Evolutionary conservation across 179 eudicot species (phyloP), one percentile per base, ranked within the genome.

Genomic region (Beta corolliflora): DNA sequence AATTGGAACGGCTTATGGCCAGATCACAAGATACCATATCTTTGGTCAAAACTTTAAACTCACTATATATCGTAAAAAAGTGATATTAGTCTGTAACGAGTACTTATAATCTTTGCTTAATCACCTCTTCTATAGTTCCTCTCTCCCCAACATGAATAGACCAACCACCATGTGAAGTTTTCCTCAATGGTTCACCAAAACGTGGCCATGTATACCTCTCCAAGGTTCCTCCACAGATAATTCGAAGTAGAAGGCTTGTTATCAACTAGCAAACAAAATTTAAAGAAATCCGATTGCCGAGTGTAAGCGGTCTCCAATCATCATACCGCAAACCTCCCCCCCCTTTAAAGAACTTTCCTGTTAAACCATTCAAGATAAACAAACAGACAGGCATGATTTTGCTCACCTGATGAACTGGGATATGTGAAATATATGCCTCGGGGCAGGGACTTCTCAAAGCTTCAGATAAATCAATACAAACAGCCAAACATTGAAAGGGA

Each of bases 401-500:
- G 58, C 50, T 77, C 71, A 77, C 52, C 56, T 25, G 76, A 29
- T 82, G 81, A 68, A 78, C 65, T 16, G 73, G 55, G 77, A 82
- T 60, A 69, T 71, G 70, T 55, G 77, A 97, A 73, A 90, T 84
- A 44, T 85, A 86, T 71, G 91, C 87, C 88, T 94, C 97, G 0
- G 99, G 99, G 5, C 89, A 88, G 45, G 93, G 85, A 88, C 91
- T 92, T 91, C 94, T 91, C 80, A 97, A 76, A 74, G 99, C 99
- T 73, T 94, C 95, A 52, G 97, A 68, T 55, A 97, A 91, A 90
- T 89, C 89, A 77, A 92, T 90, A 81, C 98, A 97, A 16, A 88
- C 95, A 76, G 99, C 97, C 85, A 97, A 89, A 82, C 93, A 97
- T 86, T 97, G 99, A 86, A 97, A 92, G 15, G 99, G 99, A 80